Percentiles rank a stretch among this genome's conserved stretches.
Evolutionary conservation across 371 early-diverging fungal species (phyloP).

Genomic region (Mucor lusitanicus): DNA sequence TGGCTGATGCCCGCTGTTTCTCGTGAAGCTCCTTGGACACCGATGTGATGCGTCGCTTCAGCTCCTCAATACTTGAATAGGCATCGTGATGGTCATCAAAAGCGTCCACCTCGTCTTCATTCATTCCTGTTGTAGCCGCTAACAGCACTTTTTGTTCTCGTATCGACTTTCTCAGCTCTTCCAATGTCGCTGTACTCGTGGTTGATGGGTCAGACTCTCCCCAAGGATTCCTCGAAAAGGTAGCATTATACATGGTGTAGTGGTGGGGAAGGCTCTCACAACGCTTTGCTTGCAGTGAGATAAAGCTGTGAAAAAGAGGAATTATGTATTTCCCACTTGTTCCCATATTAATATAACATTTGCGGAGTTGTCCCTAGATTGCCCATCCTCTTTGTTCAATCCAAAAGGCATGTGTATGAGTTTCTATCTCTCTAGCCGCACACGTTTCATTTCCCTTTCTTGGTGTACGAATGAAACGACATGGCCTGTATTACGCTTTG

Average conservation of each 20-base stretch:
- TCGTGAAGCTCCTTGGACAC: conserved; percentile 24
- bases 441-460: background rate
- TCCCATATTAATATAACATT: background rate
- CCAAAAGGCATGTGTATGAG: background rate
- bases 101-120: background rate
- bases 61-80: conserved; percentile 16
- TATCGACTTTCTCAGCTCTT: conserved; percentile 17
- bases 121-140: background rate
- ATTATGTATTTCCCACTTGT: background rate
- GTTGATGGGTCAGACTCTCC: background rate
- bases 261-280: background rate
- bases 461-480: background rate
- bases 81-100: background rate
- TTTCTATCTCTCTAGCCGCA: background rate
- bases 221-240: conserved; percentile 16
- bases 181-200: background rate
- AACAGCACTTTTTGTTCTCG: conserved; percentile 27
- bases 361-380: background rate
- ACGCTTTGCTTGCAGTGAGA: background rate
- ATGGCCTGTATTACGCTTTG: too few species aligned
- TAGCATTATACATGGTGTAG: conserved; percentile 1
- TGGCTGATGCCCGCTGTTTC: conserved; percentile 4
- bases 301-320: background rate
- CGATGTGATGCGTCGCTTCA: conserved; percentile 30
- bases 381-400: background rate